Conservation (phyloP, 2,329 filamentous ascomycete genomes). For the Verticillium albo-atrum region DNA sequence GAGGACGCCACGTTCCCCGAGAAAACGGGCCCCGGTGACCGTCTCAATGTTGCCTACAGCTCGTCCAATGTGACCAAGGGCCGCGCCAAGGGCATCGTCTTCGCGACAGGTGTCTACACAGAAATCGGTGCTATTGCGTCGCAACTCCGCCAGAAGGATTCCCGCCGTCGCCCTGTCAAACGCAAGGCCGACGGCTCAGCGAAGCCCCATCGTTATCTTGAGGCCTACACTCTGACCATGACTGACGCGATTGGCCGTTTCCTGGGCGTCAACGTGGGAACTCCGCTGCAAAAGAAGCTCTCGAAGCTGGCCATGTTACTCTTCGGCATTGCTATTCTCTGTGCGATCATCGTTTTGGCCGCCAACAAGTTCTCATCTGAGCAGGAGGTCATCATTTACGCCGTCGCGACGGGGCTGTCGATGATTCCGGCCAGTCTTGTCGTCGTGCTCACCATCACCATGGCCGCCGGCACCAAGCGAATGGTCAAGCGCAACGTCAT, state of each 20-base stretch:
- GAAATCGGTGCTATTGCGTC: slow-evolving; percentile 61
- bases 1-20: slow-evolving; percentile 41
- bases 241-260: slow-evolving; percentile 58
- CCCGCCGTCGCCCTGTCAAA: slow-evolving; percentile 45
- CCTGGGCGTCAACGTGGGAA: slow-evolving; percentile 64
- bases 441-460: slow-evolving; percentile 55
- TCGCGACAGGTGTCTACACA: slow-evolving; percentile 55
- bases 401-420: slow-evolving; percentile 40
- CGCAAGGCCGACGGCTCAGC: slow-evolving; percentile 47
- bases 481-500: slow-evolving; percentile 51
- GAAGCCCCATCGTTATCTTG: slow-evolving; percentile 45
- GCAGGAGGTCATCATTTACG: slow-evolving; percentile 56
- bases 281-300: slow-evolving; percentile 64
- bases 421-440: slow-evolving; percentile 48
- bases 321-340: slow-evolving; percentile 62
- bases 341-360: slow-evolving; percentile 64
- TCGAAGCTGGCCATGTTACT: slow-evolving; percentile 63
- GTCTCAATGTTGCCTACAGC: slow-evolving; percentile 59
- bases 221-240: slow-evolving; percentile 43
- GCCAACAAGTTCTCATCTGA: slow-evolving; percentile 53
- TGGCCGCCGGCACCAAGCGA: slow-evolving; percentile 47
- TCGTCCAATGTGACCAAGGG: slow-evolving; percentile 60
- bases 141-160: slow-evolving; percentile 43
- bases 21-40: slow-evolving; percentile 55
- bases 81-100: slow-evolving; percentile 55